Conservation (phyloP, 2,329 filamentous ascomycete species). For the Alternaria sp. region DNA sequence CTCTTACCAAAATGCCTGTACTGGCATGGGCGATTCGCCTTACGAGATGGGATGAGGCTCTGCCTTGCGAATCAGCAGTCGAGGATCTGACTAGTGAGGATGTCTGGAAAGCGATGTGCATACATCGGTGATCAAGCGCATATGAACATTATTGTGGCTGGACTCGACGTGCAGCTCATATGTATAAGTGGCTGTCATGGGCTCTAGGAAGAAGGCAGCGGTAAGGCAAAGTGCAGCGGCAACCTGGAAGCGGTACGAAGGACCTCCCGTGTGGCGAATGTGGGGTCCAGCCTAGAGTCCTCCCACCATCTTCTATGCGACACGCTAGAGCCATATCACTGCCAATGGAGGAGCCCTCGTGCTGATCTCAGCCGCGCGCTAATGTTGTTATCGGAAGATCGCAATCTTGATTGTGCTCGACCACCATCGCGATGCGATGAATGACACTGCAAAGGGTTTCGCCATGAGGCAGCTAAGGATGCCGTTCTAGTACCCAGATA, state of each 20-base stretch:
- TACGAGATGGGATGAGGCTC: neutral
- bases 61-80: neutral
- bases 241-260: neutral
- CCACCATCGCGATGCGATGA: no score
- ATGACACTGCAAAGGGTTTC: no score
- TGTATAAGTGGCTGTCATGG: neutral
- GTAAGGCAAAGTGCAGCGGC: neutral
- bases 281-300: neutral
- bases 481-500: no score
- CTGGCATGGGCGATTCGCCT: no score
- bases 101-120: neutral
- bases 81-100: neutral
- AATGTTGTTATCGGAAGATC: neutral
- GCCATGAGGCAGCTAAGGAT: no score
- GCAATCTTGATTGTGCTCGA: no score
- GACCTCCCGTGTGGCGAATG: neutral
- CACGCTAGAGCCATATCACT: neutral
- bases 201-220: slow-evolving; percentile 1
- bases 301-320: neutral
- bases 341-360: no score
- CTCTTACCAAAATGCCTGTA: no score
- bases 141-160: neutral
- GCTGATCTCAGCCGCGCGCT: neutral
- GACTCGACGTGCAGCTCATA: neutral
- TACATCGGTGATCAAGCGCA: neutral